These are phyloP conservation scores for Craterostigma plantagineum DNA, from an alignment of 257 asterid species.

Conservation along the genomic window DNA sequence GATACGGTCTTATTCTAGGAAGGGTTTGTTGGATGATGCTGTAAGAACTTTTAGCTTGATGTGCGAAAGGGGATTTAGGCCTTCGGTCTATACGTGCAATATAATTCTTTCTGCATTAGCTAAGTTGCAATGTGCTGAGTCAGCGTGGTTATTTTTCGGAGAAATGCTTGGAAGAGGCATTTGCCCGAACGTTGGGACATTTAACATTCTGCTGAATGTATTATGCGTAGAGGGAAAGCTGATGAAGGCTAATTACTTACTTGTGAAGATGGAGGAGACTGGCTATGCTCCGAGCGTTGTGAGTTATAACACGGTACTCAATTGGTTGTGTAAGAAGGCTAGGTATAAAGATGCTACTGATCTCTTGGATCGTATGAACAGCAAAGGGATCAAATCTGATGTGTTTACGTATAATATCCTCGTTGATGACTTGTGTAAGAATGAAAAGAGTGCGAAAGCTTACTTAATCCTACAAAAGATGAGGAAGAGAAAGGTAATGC, in stretches of 20 bases:
- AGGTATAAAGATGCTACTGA: slow-evolving; percentile 49
- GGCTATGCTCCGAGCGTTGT: slow-evolving; percentile 69
- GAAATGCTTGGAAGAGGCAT: slow-evolving; percentile 48
- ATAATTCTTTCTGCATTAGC: slow-evolving; percentile 48
- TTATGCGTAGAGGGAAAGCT: slow-evolving; percentile 59
- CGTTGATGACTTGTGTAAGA: slow-evolving; percentile 58
- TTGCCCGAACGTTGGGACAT: slow-evolving; percentile 51
- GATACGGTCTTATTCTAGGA: slow-evolving; percentile 49
- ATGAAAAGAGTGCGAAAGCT: slow-evolving; percentile 44
- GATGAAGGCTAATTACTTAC: slow-evolving; percentile 46
- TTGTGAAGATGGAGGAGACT: slow-evolving; percentile 70
- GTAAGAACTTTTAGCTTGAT: slow-evolving; percentile 36
- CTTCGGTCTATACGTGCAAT: slow-evolving; percentile 64
- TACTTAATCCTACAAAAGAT: slow-evolving; percentile 55
- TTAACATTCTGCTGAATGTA: slow-evolving; percentile 54
- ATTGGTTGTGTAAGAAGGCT: slow-evolving; percentile 70
- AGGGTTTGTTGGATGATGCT: slow-evolving; percentile 34
- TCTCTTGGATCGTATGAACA: slow-evolving; percentile 61
- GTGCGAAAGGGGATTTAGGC: slow-evolving; percentile 46
- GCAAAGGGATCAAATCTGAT: slow-evolving; percentile 61
- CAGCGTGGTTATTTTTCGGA: slow-evolving; percentile 57
- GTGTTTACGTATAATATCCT: slow-evolving; percentile 69
- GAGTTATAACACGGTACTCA: slow-evolving; percentile 73
- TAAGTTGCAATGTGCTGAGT: slow-evolving; percentile 18
- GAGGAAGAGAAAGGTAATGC: slow-evolving; percentile 44